Evolutionary conservation across 2,329 filamentous ascomycete genomes (phyloP).

Genomic region (Eutypella sp.): DNA sequence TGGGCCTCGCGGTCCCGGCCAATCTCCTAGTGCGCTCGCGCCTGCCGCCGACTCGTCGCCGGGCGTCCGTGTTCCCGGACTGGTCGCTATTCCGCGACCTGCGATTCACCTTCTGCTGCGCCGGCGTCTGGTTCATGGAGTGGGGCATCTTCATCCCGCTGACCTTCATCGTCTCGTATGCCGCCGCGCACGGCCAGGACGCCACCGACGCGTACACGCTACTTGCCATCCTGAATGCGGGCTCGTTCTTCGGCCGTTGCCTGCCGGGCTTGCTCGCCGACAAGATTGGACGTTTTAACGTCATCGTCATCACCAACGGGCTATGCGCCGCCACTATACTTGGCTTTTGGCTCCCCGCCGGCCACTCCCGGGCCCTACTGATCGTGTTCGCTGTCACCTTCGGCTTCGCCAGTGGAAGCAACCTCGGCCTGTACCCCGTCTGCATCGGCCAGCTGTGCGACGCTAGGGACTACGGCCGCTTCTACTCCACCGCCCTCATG

Average conservation of each 20-base stretch:
- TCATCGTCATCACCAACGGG: constrained; percentile 63
- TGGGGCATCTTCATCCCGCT: constrained; percentile 36
- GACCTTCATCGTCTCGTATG: constrained; percentile 36
- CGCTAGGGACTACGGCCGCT: constrained; percentile 69
- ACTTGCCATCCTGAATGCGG: constrained; percentile 76
- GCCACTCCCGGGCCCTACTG: constrained; percentile 49
- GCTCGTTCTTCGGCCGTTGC: constrained; percentile 70
- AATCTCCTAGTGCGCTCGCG: constrained; percentile 48
- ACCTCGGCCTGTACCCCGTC: constrained; percentile 72
- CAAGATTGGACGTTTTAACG: constrained; percentile 73
- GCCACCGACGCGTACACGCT: constrained; percentile 64
- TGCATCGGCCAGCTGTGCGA: constrained; percentile 78
- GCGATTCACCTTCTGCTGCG: constrained; percentile 55
- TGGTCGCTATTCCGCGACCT: constrained; percentile 56
- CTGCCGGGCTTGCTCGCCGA: constrained; percentile 74
- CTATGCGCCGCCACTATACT: constrained; percentile 51
- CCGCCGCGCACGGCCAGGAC: constrained; percentile 55
- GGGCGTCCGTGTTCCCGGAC: constrained; percentile 49
- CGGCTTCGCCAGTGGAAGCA: constrained; percentile 74
- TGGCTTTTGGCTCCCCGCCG: constrained; percentile 66
- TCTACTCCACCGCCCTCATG: constrained; percentile 73
- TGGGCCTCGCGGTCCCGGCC: constrained; percentile 41
- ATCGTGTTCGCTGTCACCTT: constrained; percentile 68
- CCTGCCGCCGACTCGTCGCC: constrained; percentile 43
- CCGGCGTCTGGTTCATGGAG: constrained; percentile 65